Conservation (phyloP, 768 basidiomycete genomes). For the Calvatia gigantea region DNA sequence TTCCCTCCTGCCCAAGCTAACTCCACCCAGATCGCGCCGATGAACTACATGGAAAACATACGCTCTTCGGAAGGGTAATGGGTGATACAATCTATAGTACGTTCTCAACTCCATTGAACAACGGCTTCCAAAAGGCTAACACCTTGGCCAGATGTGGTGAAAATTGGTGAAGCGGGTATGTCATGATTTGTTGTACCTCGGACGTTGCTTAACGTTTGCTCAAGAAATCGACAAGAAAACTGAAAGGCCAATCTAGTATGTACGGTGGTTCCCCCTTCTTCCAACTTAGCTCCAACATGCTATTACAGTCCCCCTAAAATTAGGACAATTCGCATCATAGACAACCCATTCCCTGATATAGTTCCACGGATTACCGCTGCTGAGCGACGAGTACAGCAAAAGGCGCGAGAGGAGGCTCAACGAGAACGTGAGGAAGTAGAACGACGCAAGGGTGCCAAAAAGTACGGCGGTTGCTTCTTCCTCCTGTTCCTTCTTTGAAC, state of each 20-base stretch:
- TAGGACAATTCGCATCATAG: constrained; percentile 75
- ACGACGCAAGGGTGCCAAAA: constrained; percentile 77
- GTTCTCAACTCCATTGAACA: constrained; percentile 21
- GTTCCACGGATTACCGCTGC: constrained; percentile 94
- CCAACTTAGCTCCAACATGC: constrained; percentile 1
- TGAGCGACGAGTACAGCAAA: constrained; percentile 81
- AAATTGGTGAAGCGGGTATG: constrained; percentile 87
- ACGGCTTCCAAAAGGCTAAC: background rate
- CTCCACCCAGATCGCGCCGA: constrained; percentile 76
- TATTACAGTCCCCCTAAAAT: constrained; percentile 87
- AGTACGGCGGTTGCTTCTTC: constrained; percentile 46
- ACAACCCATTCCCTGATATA: constrained; percentile 95
- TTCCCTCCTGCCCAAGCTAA: background rate
- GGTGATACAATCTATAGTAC: constrained; percentile 89
- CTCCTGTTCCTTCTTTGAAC: background rate
- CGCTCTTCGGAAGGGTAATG: constrained; percentile 85
- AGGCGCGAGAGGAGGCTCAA: constrained; percentile 72
- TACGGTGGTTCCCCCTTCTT: constrained; percentile 11
- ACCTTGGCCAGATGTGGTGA: constrained; percentile 68
- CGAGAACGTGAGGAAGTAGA: constrained; percentile 75
- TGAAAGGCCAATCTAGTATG: constrained; percentile 72
- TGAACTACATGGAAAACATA: constrained; percentile 92
- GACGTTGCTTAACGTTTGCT: background rate
- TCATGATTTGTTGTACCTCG: background rate
- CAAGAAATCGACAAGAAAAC: constrained; percentile 72